A percentile compares a stretch with the other conserved stretches of the same genome.
Conservation (phyloP, 2,329 filamentous ascomycete species). For the Pseudogymnoascus pannorum region DNA sequence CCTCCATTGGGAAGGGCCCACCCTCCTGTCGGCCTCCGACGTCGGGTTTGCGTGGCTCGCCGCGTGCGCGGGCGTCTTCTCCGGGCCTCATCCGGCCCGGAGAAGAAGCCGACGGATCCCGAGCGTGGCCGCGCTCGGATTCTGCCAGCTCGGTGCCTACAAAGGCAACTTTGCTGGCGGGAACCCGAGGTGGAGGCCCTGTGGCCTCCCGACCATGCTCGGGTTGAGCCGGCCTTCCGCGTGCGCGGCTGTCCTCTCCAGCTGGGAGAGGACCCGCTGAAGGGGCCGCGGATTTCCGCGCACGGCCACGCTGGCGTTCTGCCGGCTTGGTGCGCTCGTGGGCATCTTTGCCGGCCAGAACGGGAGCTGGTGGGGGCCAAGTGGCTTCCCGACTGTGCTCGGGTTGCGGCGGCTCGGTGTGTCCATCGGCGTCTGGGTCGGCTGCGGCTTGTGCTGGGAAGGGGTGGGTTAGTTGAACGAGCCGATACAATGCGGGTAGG, state of each 20-base stretch:
- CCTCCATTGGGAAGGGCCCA: too few species aligned
- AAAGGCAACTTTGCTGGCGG: too few species aligned
- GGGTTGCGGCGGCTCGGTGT: background rate
- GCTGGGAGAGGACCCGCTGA: background rate
- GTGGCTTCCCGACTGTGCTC: background rate
- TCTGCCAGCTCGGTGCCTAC: background rate
- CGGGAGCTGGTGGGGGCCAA: background rate
- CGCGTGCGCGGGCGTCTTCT: too few species aligned
- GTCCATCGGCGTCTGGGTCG: background rate
- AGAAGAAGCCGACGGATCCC: too few species aligned
- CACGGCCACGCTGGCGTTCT: background rate
- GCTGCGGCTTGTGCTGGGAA: background rate
- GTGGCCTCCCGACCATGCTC: too few species aligned
- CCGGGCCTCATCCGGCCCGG: too few species aligned
- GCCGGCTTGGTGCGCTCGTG: background rate
- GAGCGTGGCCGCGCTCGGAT: too few species aligned
- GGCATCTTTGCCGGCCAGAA: background rate
- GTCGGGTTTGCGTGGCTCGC: too few species aligned
- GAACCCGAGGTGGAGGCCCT: too few species aligned
- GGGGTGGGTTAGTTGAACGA: background rate
- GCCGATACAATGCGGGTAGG: background rate
- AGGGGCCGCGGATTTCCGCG: background rate
- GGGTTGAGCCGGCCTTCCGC: background rate
- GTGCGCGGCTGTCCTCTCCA: background rate
- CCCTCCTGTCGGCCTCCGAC: too few species aligned